phyloP scores from a whole-genome alignment of 2,329 filamentous ascomycete species.

The Botryosphaeria dothidea region DNA sequence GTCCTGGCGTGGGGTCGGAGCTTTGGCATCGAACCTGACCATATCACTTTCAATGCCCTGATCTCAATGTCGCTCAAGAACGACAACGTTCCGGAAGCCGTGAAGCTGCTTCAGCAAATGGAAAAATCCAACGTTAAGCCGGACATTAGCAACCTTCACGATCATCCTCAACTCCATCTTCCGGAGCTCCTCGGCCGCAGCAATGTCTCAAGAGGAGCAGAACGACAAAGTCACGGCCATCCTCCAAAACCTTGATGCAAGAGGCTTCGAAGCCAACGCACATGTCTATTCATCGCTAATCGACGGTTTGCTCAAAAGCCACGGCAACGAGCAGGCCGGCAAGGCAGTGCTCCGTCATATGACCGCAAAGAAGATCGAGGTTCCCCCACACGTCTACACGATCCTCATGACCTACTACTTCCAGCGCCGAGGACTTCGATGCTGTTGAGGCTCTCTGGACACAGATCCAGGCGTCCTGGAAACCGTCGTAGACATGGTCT shows the following conservation, averaged over 20 bases:
- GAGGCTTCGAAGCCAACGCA: not conserved
- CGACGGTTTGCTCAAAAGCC: slow-evolving; percentile 58
- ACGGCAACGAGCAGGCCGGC: slow-evolving; percentile 52
- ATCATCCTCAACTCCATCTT: slow-evolving; percentile 66
- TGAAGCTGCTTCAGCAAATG: slow-evolving; percentile 62
- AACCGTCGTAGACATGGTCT: slow-evolving; percentile 52
- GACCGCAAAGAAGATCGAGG: slow-evolving; percentile 51
- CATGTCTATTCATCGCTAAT: slow-evolving; percentile 67
- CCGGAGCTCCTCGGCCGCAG: slow-evolving; percentile 49
- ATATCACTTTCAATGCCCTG: slow-evolving; percentile 66
- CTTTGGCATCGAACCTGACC: slow-evolving; percentile 49
- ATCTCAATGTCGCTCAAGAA: slow-evolving; percentile 60
- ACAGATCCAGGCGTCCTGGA: slow-evolving; percentile 40
- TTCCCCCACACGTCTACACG: slow-evolving; percentile 70
- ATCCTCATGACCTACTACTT: slow-evolving; percentile 72
- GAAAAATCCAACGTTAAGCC: slow-evolving; percentile 54
- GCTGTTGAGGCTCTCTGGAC: slow-evolving; percentile 62
- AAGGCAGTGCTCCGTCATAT: slow-evolving; percentile 66
- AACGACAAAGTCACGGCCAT: slow-evolving; percentile 25
- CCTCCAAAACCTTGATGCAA: not conserved
- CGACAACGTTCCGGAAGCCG: slow-evolving; percentile 51
- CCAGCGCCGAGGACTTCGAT: slow-evolving; percentile 57
- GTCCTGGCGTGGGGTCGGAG: slow-evolving; percentile 45
- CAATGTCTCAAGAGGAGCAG: slow-evolving; percentile 52
- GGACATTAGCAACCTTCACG: slow-evolving; percentile 71